A percentile compares a stretch with the other conserved stretches of the same genome.
Evolutionary conservation across 2,329 filamentous ascomycete genomes (phyloP).

Genomic region (Penicillium sp.): DNA sequence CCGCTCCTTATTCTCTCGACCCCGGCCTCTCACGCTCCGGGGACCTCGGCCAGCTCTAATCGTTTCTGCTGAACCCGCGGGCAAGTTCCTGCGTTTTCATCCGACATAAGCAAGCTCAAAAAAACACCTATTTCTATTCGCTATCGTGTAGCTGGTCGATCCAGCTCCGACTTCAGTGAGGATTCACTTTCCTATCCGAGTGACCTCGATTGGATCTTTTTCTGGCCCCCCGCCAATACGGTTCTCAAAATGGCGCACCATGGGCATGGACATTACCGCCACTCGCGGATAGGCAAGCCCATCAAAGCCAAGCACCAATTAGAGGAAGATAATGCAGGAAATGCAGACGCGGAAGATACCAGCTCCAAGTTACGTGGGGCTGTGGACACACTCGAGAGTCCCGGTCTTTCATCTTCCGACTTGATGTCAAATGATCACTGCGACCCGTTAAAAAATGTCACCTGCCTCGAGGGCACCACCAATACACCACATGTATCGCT

Average conservation of each 20-base stretch:
- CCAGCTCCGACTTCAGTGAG: conserved; percentile 17
- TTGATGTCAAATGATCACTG: conserved; percentile 5
- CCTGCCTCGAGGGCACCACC: conserved; percentile 4
- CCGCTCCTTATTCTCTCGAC: conserved; percentile 4
- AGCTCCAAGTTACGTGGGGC: background rate
- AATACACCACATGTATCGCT: background rate
- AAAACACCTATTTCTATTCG: conserved; percentile 1
- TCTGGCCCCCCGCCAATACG: background rate
- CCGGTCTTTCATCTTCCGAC: conserved; percentile 4
- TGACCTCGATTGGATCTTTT: background rate
- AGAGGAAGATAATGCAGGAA: conserved; percentile 3
- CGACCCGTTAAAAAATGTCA: conserved; percentile 7
- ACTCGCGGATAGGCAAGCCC: conserved; percentile 17
- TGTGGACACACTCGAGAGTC: background rate
- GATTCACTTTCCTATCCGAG: conserved; percentile 3
- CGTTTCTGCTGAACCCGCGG: conserved; percentile 4
- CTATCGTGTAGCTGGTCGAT: conserved; percentile 12
- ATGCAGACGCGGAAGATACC: background rate
- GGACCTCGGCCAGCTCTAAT: conserved; percentile 1
- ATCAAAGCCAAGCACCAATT: conserved; percentile 14
- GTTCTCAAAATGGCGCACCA: conserved; percentile 20
- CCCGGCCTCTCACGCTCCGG: conserved; percentile 5
- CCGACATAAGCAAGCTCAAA: background rate
- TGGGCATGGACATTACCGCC: conserved; percentile 19
- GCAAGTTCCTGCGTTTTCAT: conserved; percentile 17